Evolutionary conservation across 2,329 filamentous ascomycete genomes (phyloP).

Genomic region (Aspergillus pseudoterreus): DNA sequence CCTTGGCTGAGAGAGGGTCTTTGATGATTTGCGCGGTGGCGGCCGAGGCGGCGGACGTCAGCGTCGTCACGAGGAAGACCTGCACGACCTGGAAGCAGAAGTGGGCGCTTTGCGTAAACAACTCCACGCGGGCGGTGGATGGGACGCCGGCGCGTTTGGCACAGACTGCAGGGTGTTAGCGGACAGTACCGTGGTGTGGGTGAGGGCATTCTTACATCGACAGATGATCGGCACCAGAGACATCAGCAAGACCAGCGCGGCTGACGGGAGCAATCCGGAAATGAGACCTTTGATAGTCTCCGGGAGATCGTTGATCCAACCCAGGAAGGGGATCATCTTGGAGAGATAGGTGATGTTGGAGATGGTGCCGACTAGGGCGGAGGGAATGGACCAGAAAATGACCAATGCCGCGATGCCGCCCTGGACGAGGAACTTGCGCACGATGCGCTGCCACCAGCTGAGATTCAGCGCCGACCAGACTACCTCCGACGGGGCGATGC

Average conservation of each 20-base stretch:
- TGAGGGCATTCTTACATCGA: constrained; percentile 52
- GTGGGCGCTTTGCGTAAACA: constrained; percentile 87
- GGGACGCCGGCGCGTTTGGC: constrained; percentile 78
- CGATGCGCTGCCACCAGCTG: constrained; percentile 76
- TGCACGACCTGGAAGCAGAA: constrained; percentile 72
- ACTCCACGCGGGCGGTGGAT: constrained; percentile 72
- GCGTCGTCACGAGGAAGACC: constrained; percentile 81
- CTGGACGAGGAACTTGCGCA: constrained; percentile 66
- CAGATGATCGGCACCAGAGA: constrained; percentile 79
- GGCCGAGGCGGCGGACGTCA: constrained; percentile 76
- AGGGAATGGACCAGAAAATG: constrained; percentile 77
- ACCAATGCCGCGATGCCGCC: constrained; percentile 72
- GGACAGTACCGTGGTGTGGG: not conserved
- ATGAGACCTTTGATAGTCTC: constrained; percentile 69
- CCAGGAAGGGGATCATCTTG: constrained; percentile 55
- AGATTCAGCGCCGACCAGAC: constrained; percentile 82
- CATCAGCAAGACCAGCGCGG: constrained; percentile 79
- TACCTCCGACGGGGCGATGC: constrained; percentile 77
- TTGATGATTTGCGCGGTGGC: constrained; percentile 63
- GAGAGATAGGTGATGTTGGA: constrained; percentile 75
- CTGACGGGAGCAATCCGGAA: constrained; percentile 75
- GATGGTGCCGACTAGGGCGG: constrained; percentile 78
- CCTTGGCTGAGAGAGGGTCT: constrained; percentile 61
- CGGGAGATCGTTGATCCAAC: constrained; percentile 72
- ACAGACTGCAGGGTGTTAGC: constrained; percentile 50